Evolutionary conservation across 805 yeast genomes (phyloP), one percentile per base, ranked within the genome.

Genomic region (Candida pini): DNA sequence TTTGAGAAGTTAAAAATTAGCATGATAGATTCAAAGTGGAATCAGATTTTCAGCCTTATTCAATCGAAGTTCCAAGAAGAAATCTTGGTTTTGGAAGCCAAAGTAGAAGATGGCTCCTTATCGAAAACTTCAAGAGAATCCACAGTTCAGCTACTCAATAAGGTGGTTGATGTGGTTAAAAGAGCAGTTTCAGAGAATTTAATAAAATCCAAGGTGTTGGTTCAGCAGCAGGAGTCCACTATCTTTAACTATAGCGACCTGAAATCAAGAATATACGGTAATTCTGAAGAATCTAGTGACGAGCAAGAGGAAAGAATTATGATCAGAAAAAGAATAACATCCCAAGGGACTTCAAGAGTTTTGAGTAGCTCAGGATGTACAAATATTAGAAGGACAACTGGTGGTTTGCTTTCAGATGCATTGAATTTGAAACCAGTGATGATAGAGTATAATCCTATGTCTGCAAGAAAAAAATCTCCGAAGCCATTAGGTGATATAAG

Each of bases 21-120:
- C 27, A 44, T 71, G 19, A 63, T 80, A 4, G 79, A 76, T 39
- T 51, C 59, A 19, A 66, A 76, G 48, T 80, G 86, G 85, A 57
- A 63, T 41, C 67, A 67, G 17, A 60, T 78, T 2, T 76, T 78
- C 41, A 57, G 58, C 63, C 38, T 49, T 78, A 34, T 60, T 73
- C 28, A 51, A 59, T 3, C 75, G 75, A 40, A 49, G n/a, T n/a
- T 69, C 4, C 47, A 52, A 1, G 54, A 41, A 26, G 39, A 56
- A 20, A 45, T 56, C 19, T 39, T 43, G 8, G 56, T 51, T 30
- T 35, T 54, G 4, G 58, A 58, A 30, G 51, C 42, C 16, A 55
- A 53, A 20, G 16, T 18, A 20, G 30, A 31, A 14, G 27, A 10
- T 23, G 9, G 30, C 3, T 16, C 26, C 26, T 13, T 9, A 38